Base-by-base conservation (phyloP, 345 rosid species). In the Passiflora organensis region DNA sequence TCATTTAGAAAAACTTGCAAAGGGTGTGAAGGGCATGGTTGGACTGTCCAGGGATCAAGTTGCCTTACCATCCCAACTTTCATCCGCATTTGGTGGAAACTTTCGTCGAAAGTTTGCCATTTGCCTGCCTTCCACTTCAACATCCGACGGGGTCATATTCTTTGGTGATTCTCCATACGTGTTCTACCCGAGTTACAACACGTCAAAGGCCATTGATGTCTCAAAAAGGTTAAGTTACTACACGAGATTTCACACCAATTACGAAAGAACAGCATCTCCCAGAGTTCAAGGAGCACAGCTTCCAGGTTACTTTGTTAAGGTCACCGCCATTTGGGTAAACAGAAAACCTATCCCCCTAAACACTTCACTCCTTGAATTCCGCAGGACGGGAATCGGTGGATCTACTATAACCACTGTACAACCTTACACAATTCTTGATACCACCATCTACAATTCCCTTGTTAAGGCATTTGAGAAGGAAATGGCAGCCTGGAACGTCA, bases 221-320 rank as follows among this genome's bases (percentile, higher is more conserved):
- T 48, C 69, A 6, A 41, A 43, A 28, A 28, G 63, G 17, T n/a
- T n/a, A n/a, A 32, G 56, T 2, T 22, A 1, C 9, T 36, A 50
- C 58, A 65, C 63, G 4, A 51, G 24, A 32, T 58, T 65, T 11
- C 22, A 56, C 16, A 20, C 15, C 51, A 55, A 64, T 17, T 16
- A 32, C 10, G 19, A 6, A 5, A 6, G 8, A 2, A 55, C 51
- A n/a, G 41, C 55, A 2, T 48, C 57, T 13, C 56, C 56, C 0
- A 8, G 39, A n/a, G 18, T 41, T 1, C 50, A 16, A 28, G 62
- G 68, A 39, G 20, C 50, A 32, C 42, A 13, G 13, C 36, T 36
- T 13, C 56, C 62, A 1, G 69, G 51, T 22, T 65, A 65, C 28
- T 65, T 65, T 17, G 58, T 65, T 18, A 57, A 51, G 50, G 22